Evolutionary conservation across 129 eudicot species (phyloP), one percentile per base, ranked within the genome.

Genomic region (Lonicera japonica): DNA sequence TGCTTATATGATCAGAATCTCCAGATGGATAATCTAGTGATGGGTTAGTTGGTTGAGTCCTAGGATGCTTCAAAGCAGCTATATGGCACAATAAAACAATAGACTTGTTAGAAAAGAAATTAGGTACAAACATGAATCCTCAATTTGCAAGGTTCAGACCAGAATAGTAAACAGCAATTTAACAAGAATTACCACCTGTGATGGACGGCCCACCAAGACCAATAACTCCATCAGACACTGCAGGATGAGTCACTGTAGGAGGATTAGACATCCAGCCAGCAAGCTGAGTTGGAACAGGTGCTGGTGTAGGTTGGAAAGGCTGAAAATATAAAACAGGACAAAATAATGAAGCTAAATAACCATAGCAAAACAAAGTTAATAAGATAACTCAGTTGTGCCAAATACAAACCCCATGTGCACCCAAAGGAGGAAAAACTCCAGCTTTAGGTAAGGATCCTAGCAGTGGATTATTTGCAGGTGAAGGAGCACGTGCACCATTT

Each of bases 221-320:
- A 56, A 83, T 81, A 21, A 86, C 87, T 54, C 95, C 90, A 65
- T 87, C 85, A 57, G 96, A 82, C 16, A 80, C 87, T 9, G 95
- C 73, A 51, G 89, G 82, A 77, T 86, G 97, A 63, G 82, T 52
- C 13, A 77, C 85, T 11, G 86, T 22, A 39, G 95, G 81, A 51
- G 97, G 85, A 65, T 83, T 89, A 24, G 97, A 82, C 97, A 89
- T 89, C 97, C 97, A 89, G 50, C 97, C 97, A 22, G 95, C 97
- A 65, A 89, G 88, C 14, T 83, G 86, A 41, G 86, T 51, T 22
- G 95, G 87, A 61, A 85, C 85, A 0, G 90, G 80, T 19, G 88
- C 79, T 24, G 82, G 79, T 59, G 86, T 68, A 41, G 95, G 80
- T 71, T 85, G 97, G 66, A 89, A 89, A 0, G 97, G 95, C 97